Conservation (phyloP, 2,329 filamentous ascomycete genomes). For the Allantophomopsis lycopodina region DNA sequence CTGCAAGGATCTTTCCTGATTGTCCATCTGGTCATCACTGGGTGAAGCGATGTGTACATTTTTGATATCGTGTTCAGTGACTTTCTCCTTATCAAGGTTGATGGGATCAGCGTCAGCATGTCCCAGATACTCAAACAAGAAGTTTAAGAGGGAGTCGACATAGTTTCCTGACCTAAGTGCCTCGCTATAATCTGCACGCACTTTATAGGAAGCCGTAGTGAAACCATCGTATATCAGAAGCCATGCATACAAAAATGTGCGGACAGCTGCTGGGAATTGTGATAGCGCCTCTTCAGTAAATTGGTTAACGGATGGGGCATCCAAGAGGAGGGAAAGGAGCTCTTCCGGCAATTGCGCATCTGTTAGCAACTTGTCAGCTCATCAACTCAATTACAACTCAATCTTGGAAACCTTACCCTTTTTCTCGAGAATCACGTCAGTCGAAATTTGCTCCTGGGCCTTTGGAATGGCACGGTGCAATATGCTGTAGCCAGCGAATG, state of each 20-base stretch:
- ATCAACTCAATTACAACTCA: neutral
- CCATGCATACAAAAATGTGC: slow-evolving; percentile 82
- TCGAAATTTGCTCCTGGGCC: slow-evolving; percentile 66
- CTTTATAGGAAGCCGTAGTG: slow-evolving; percentile 61
- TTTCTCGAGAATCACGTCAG: slow-evolving; percentile 64
- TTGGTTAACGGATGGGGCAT: slow-evolving; percentile 58
- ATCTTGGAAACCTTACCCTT: slow-evolving; percentile 24
- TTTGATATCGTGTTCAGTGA: slow-evolving; percentile 39
- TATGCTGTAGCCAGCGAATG: slow-evolving; percentile 67
- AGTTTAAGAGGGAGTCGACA: slow-evolving; percentile 56
- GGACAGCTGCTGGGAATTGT: slow-evolving; percentile 54
- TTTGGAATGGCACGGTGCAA: slow-evolving; percentile 69
- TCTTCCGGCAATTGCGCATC: slow-evolving; percentile 69
- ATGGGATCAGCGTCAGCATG: slow-evolving; percentile 61
- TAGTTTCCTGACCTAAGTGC: slow-evolving; percentile 64
- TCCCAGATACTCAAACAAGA: slow-evolving; percentile 75
- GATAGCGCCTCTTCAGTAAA: slow-evolving; percentile 53
- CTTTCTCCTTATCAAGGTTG: slow-evolving; percentile 56
- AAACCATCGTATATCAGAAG: slow-evolving; percentile 82
- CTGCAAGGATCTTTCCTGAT: slow-evolving; percentile 60
- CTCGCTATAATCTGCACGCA: slow-evolving; percentile 69
- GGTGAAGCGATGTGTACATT: slow-evolving; percentile 19
- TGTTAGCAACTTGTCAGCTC: slow-evolving; percentile 6
- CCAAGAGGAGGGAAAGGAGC: slow-evolving; percentile 68
- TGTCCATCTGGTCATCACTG: slow-evolving; percentile 30